Evolutionary conservation across 805 yeast genomes (phyloP), one percentile per base, ranked within the genome.

Genomic region (Suhomyces prunicola): DNA sequence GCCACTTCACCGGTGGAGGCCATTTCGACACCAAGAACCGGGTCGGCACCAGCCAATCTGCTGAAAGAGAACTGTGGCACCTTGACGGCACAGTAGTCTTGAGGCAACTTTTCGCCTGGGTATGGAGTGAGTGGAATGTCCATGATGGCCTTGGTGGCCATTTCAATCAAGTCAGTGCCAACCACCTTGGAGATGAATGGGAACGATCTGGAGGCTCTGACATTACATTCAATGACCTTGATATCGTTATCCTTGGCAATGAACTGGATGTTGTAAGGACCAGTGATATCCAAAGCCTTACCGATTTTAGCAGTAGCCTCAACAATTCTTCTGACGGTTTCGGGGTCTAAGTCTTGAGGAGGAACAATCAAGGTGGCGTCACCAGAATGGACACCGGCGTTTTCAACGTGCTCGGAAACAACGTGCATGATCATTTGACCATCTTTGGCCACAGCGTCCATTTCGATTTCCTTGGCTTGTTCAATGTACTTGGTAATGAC

Each of bases 1-100:
- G 99, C 99, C 67, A 92, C 97, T 73, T 91, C 98, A 81, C 98
- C 98, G 57, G 98, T 93, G 29, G 97, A 93, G 17, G 98, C 97
- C 98, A 93, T 93, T 76, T 93, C 98, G 59, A 93, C 98, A 77
- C 98, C 98, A 60, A 93, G 79, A 56, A 93, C 91, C 50, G 98
- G 98, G 71, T 93, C 98, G 52, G 98, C 98, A 63, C 98, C 98
- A 47, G 97, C 89, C 61, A 93, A 81, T 72, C 98, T 86, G 29
- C 97, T 88, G 85, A 94, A 93, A 6, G 97, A 92, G 76, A 93
- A 93, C 74, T 93, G 98, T 10, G 98, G 98, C 54, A 92, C 97
- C 79, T 93, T 93, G 57, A 91, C 85, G 56, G 97, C 97, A 70
- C 94, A 96, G 75, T 91, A 93, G 70, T 93, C 93, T 64, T 86